phyloP scores from a whole-genome alignment of 495 filamentous ascomycete species.

The Neurospora sp. region DNA sequence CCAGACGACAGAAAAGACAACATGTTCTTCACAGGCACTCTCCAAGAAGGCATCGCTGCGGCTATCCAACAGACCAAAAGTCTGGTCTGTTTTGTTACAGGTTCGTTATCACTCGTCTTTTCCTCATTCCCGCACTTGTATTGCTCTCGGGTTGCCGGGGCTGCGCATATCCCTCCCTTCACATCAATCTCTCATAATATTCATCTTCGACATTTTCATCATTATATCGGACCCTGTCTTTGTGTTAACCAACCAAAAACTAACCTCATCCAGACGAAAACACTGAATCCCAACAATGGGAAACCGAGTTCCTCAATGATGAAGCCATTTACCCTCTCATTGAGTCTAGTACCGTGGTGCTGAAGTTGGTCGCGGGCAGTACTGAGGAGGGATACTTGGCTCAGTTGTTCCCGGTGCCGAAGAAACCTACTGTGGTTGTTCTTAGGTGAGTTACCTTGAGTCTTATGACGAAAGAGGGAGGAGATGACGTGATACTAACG shows the following conservation, averaged over 20 bases:
- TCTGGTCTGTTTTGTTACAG: slow-evolving; percentile 41
- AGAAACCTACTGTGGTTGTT: slow-evolving; percentile 64
- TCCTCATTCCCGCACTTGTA: neutral
- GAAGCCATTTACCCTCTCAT: slow-evolving; percentile 42
- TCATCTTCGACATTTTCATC: neutral
- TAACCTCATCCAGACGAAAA: slow-evolving; percentile 40
- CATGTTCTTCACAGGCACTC: slow-evolving; percentile 71
- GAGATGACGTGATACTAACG: neutral
- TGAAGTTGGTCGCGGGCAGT: slow-evolving; percentile 59
- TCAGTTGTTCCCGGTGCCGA: slow-evolving; percentile 66
- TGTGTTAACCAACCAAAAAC: neutral
- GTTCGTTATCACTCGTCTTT: slow-evolving; percentile 15
- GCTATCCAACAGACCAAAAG: slow-evolving; percentile 53
- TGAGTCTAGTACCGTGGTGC: slow-evolving; percentile 46
- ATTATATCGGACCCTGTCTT: neutral
- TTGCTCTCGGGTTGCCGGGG: neutral
- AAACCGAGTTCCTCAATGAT: slow-evolving; percentile 58
- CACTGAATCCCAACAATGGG: slow-evolving; percentile 61
- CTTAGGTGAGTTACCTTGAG: slow-evolving; percentile 47
- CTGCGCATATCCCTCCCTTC: neutral
- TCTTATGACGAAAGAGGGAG: neutral
- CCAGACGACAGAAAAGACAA: slow-evolving; percentile 3
- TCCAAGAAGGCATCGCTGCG: slow-evolving; percentile 66
- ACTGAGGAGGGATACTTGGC: slow-evolving; percentile 71
- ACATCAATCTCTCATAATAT: neutral